A percentile compares a stretch with the other conserved stretches of the same genome.
Evolutionary conservation across 345 rosid species (phyloP).

Genomic region (Durio zibethinus): DNA sequence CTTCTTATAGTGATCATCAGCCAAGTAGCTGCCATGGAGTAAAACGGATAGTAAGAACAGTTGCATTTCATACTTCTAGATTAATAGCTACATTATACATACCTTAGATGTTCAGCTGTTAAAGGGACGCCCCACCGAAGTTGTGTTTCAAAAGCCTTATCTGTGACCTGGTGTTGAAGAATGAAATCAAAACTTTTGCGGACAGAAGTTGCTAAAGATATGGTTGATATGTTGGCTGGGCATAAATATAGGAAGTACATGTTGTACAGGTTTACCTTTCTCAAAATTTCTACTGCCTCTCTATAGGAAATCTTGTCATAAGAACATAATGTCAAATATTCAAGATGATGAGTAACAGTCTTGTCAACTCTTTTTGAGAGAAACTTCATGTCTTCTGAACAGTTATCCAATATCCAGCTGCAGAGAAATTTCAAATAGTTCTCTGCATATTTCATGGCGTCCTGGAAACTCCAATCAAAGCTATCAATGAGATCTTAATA

Average conservation of each 20-base stretch:
- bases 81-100: conserved; percentile 3
- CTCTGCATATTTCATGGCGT: conserved; percentile 73
- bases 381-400: conserved; percentile 62
- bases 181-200: neutral
- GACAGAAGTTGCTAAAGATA: neutral
- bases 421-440: conserved; percentile 70
- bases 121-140: conserved; percentile 62
- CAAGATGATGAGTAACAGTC: conserved; percentile 47
- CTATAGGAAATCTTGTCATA: conserved; percentile 52
- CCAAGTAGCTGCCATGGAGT: conserved; percentile 52
- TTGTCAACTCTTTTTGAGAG: conserved; percentile 56
- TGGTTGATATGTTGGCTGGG: neutral
- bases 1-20: conserved; percentile 58
- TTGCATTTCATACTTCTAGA: neutral
- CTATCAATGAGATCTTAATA: neutral
- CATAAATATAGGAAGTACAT: neutral
- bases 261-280: conserved; percentile 38
- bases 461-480: conserved; percentile 42
- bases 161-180: conserved; percentile 37
- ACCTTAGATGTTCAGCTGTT: conserved; percentile 81
- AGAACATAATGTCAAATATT: conserved; percentile 40
- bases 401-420: conserved; percentile 65
- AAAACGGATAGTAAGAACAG: conserved; percentile 6
- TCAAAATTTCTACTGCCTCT: conserved; percentile 54
- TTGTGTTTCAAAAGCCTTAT: conserved; percentile 48